These are phyloP conservation scores for Dothideomycetes sp. DNA, from an alignment of 2,329 filamentous ascomycete species.

Conservation along the genomic window DNA sequence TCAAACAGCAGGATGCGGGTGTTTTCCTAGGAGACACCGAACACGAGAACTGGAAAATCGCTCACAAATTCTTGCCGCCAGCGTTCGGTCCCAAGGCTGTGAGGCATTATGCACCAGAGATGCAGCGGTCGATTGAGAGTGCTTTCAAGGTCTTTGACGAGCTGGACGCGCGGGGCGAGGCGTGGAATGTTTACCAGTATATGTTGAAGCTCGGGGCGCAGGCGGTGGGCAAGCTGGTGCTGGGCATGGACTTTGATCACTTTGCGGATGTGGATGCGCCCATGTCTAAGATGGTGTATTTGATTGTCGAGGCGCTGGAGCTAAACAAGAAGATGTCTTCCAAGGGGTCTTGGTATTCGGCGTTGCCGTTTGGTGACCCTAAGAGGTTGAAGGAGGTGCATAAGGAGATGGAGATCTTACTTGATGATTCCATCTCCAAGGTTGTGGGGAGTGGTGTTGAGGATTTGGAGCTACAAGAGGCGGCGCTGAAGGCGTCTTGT, in stretches of 20 bases:
- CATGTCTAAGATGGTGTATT: constrained; percentile 39
- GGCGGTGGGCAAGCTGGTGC: constrained; percentile 32
- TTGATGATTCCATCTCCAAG: constrained; percentile 28
- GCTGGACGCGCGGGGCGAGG: constrained; percentile 35
- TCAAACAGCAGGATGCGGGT: constrained; percentile 21
- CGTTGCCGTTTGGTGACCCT: constrained; percentile 48
- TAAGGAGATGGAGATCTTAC: constrained; percentile 24
- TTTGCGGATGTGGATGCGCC: constrained; percentile 33
- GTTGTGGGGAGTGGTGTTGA: constrained; percentile 21
- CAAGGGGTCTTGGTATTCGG: constrained; percentile 44
- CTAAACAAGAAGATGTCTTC: constrained; percentile 50
- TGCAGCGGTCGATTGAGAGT: constrained; percentile 44
- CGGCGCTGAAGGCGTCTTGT: constrained; percentile 24
- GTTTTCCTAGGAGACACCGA: constrained; percentile 36
- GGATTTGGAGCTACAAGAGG: constrained; percentile 26
- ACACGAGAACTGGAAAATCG: constrained; percentile 37
- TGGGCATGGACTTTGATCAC: constrained; percentile 35
- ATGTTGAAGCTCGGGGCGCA: constrained; percentile 38
- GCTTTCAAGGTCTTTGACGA: constrained; percentile 37
- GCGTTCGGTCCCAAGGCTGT: constrained; percentile 50
- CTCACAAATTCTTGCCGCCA: constrained; percentile 53
- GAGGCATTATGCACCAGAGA: constrained; percentile 47
- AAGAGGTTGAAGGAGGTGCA: constrained; percentile 27
- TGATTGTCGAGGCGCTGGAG: constrained; percentile 39
- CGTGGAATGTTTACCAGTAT: constrained; percentile 39